Base-by-base conservation (phyloP, 2,329 filamentous ascomycete genomes). In the Chaetomium strumarium region DNA sequence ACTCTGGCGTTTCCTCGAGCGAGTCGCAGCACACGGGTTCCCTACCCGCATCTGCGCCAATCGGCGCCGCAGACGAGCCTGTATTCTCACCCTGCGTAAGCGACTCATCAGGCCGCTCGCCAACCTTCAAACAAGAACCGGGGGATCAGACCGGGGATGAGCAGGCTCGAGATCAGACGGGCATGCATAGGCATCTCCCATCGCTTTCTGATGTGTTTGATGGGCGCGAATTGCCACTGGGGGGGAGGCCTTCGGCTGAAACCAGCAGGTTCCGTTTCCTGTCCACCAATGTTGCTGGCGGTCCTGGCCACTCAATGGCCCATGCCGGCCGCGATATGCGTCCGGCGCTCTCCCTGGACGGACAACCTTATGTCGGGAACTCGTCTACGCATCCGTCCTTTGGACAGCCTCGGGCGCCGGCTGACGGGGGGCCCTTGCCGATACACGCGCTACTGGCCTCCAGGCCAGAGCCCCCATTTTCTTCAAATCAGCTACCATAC, bases 391-490 rank as follows among this genome's bases (percentile, higher is more conserved):
- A 67, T 2, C 71, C 66, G 13, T 73, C 74, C 1, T 68, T 67
- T 19, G 62, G 64, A 20, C 64, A 65, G 2, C 69, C 72, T 2
- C 69, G 77, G 39, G 74, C 73, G 5, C 71, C 74, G 0, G 72
- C 74, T 43, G 78, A 81, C 36, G 73, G 75, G 0, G 73, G 75
- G 0, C 69, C 75, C 1, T 59, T 81, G 11, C 77, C 79, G 1
- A 81, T 81, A 20, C 78, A 81, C 57, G 73, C 77, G 0, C 67
- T 82, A 0, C 64, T 81, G 17, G 72, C 72, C 2, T 70, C 72
- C 19, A 73, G 73, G 53, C 52, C 56, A 24, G 55, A 52, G 20
- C 49, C 55, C 19, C 11, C 49, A 1, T 60, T 55, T 29, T 56
- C 59, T 12, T 29, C 45, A 29, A 41, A 39, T 16, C 56, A 55